Evolutionary conservation across 139 green algal genomes (phyloP).

Genomic region (Volvox reticuliferus): DNA sequence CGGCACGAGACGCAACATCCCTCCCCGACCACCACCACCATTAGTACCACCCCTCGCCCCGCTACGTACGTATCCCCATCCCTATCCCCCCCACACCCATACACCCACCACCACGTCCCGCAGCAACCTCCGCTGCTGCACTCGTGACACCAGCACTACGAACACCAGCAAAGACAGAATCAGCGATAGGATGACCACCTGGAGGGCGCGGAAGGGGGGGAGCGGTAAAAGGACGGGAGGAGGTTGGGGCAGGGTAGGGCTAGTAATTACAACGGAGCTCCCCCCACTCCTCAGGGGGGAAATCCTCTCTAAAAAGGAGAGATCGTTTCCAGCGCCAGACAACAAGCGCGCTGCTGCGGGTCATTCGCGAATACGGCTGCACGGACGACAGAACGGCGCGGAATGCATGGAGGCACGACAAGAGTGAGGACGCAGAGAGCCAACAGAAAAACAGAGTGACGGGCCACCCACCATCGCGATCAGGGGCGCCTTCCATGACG

Average conservation of each 20-base stretch:
- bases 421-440: background rate
- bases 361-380: no score
- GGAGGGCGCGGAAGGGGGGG: background rate
- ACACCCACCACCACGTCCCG: slow-evolving; percentile 37
- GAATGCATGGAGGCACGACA: background rate
- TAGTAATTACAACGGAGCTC: no score
- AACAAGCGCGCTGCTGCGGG: no score
- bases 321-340: background rate
- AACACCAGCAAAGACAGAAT: slow-evolving; percentile 25
- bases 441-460: background rate
- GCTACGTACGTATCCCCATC: background rate
- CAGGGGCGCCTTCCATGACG: slow-evolving; percentile 22
- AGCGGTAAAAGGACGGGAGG: no score
- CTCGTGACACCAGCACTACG: slow-evolving; percentile 22
- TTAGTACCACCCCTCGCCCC: no score
- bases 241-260: no score
- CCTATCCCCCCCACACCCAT: background rate
- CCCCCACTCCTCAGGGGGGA: no score
- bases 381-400: background rate
- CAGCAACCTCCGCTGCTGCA: slow-evolving; percentile 32
- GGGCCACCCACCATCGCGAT: slow-evolving; percentile 24
- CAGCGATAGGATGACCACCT: slow-evolving; percentile 27
- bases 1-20: no score
- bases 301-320: no score
- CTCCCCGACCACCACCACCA: no score